Evolutionary conservation across 2,329 filamentous ascomycete species (phyloP).

Genomic region (Thelonectria blattea): DNA sequence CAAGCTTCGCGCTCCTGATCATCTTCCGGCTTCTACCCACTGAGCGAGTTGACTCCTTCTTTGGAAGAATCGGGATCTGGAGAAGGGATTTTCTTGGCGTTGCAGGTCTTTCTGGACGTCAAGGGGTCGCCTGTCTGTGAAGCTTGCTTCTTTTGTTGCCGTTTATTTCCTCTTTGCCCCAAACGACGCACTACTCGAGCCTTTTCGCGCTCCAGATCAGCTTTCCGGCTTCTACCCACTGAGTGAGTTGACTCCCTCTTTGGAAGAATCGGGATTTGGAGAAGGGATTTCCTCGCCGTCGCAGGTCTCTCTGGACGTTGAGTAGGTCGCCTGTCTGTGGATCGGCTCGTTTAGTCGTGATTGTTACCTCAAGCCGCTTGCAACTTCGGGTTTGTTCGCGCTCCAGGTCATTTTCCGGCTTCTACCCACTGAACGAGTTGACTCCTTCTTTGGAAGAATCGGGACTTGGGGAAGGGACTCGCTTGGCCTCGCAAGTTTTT

Average conservation of each 20-base stretch:
- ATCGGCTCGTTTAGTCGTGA: neutral
- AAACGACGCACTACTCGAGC: neutral
- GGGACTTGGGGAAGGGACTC: constrained; percentile 10
- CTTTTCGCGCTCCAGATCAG: constrained; percentile 9
- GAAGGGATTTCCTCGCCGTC: constrained; percentile 9
- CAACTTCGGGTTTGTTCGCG: neutral
- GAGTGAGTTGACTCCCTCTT: constrained; percentile 14
- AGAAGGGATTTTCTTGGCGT: neutral
- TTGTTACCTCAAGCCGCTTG: neutral
- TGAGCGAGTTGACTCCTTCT: constrained; percentile 3
- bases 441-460: constrained; percentile 14
- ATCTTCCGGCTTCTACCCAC: constrained; percentile 1
- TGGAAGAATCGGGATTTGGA: constrained; percentile 13
- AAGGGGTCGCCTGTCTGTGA: neutral
- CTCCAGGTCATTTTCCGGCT: constrained; percentile 1
- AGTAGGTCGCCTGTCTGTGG: constrained; percentile 13
- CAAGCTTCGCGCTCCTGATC: constrained; percentile 7
- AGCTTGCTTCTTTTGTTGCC: neutral
- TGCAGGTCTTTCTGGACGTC: constrained; percentile 1
- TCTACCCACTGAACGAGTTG: constrained; percentile 17
- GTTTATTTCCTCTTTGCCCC: neutral
- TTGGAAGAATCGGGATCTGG: constrained; percentile 1
- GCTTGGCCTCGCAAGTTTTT: constrained; percentile 11
- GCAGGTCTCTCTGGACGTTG: constrained; percentile 10
- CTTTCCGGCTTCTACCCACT: constrained; percentile 14